Evolutionary conservation across 1,284 basidiomycete genomes (phyloP).

Genomic region (Ceratorhiza oryzae-sativae): DNA sequence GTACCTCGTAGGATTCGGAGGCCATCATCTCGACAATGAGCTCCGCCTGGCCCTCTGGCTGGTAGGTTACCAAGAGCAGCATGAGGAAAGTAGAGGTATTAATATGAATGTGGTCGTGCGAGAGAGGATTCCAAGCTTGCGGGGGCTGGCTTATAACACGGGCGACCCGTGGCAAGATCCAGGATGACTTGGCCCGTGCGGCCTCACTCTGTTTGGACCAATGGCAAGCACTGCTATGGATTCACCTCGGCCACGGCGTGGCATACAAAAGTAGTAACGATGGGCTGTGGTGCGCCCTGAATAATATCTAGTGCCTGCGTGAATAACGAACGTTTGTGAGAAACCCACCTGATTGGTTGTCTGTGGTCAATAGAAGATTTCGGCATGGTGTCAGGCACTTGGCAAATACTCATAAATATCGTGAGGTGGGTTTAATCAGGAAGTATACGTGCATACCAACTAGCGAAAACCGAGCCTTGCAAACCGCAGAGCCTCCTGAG

Average conservation of each 20-base stretch:
- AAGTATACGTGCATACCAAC: too few species aligned
- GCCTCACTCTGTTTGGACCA: too few species aligned
- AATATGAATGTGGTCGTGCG: not conserved
- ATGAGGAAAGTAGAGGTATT: not conserved
- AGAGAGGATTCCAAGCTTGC: not conserved
- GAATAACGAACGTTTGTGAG: not conserved
- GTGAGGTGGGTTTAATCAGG: too few species aligned
- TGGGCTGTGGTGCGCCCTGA: constrained; percentile 2
- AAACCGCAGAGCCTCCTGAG: too few species aligned
- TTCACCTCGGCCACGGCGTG: not conserved
- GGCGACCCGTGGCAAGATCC: not conserved
- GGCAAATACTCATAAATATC: too few species aligned
- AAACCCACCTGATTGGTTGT: constrained; percentile 14
- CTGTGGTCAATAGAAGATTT: not conserved
- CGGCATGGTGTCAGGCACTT: too few species aligned
- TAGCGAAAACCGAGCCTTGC: too few species aligned
- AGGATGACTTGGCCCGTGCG: not conserved
- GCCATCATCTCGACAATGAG: not conserved
- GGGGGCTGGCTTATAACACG: not conserved
- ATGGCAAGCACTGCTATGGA: not conserved
- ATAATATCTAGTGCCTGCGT: not conserved
- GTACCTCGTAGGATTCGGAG: constrained; percentile 31
- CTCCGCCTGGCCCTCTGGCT: constrained; percentile 6
- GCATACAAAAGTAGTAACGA: not conserved
- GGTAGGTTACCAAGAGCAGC: constrained; percentile 18